Evolutionary conservation across 148 eudicot species (phyloP), one percentile per base, ranked within the genome.

Genomic region (Rhododendron vialii): DNA sequence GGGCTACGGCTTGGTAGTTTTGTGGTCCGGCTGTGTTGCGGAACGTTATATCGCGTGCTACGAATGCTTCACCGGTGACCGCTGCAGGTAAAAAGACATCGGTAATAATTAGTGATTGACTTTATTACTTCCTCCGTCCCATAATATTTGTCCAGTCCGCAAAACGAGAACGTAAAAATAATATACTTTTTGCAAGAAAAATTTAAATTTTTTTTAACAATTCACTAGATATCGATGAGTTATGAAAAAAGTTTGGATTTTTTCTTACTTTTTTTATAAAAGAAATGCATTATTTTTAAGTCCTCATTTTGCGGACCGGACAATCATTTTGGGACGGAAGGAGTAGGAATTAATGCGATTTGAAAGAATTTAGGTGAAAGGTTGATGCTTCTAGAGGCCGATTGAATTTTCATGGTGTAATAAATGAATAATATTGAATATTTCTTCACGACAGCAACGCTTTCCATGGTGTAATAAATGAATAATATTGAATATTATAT

Each of bases 1-100:
- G 88, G 1, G 92, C 94, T 3, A 90, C 92, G 3, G 93, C 94
- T 73, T 89, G 91, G 61, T 87, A 81, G 41, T 84, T 87, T 17
- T 50, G 35, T 6, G 93, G 89, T 1, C 94, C 94, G 22, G 89
- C 94, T 0, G 93, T 88, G 93, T 92, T 92, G 59, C 86, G 83
- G 48, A 91, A 88, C 0, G 91, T 89, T 59, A 91, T 91, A n/a
- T 67, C 91, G 1, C 77, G 85, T 1, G 91, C 92, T 17, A 89
- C 85, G 87, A 89, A 91, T 41, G 89, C 89, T 2, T 83, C 84
- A 1, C 92, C 89, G 1, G 38, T 57, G 4, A 91, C 88, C 17
- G 83, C 91, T 91, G 85, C 38, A 81, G 69, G 5, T 9, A 6
- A 4, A 24, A 80, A 22, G 78, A 24, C 6, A 75, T 67, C 3